Percentiles rank a stretch among this genome's conserved stretches.
phyloP scores from a whole-genome alignment of 2,329 filamentous ascomycete species.

The Myrmaecium sp. region DNA sequence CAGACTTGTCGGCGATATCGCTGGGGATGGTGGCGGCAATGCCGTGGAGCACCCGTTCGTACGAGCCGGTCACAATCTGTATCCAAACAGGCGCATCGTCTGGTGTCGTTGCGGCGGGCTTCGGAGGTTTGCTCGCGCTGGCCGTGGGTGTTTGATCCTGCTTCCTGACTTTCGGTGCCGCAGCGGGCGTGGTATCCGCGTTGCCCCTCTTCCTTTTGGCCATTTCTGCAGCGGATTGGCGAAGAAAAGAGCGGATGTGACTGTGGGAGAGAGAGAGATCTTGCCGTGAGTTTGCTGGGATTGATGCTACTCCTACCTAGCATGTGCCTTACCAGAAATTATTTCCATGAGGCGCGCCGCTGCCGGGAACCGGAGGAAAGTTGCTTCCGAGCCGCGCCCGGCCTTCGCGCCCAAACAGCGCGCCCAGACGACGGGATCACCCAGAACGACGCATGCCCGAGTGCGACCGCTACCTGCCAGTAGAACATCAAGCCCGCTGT shows the following conservation, averaged over 20 bases:
- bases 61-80: slow-evolving; percentile 83
- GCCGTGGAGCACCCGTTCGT: slow-evolving; percentile 84
- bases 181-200: slow-evolving; percentile 8
- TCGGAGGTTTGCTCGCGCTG: slow-evolving; percentile 6
- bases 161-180: slow-evolving; percentile 11
- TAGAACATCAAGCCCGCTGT: background rate
- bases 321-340: no score
- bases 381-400: background rate
- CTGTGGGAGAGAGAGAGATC: background rate
- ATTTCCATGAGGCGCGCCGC: background rate
- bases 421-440: background rate
- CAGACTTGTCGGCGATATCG: slow-evolving; percentile 1
- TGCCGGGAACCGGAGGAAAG: background rate
- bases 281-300: no score
- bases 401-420: background rate
- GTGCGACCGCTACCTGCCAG: no score
- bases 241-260: background rate
- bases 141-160: slow-evolving; percentile 8
- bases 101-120: background rate
- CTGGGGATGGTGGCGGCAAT: slow-evolving; percentile 55
- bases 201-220: slow-evolving; percentile 19
- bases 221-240: slow-evolving; percentile 8
- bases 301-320: no score
- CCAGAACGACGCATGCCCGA: background rate
- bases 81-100: slow-evolving; percentile 36